Conservation (phyloP, 129 eudicot species). For the Lactuca sativa region DNA sequence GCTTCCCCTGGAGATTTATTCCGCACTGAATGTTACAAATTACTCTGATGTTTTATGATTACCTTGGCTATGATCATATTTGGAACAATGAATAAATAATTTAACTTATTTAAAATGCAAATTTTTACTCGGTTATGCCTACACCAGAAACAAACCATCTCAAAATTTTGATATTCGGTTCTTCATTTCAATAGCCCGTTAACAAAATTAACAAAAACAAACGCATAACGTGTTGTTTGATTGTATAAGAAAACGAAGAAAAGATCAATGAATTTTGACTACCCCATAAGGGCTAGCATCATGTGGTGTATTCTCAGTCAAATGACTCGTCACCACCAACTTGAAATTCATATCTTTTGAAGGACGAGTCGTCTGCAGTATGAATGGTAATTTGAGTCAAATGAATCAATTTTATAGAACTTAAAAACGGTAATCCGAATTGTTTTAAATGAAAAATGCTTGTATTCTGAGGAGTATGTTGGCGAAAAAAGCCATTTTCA, state of each 20-base stretch:
- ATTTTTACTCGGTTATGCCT: no score
- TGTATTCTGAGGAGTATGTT: conserved; percentile 55
- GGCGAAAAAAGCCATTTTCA: conserved; percentile 86
- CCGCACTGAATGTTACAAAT: no score
- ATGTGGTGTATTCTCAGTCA: conserved; percentile 69
- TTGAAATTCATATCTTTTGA: conserved; percentile 81
- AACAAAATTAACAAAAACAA: no score
- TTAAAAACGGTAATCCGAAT: not conserved
- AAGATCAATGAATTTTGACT: conserved; percentile 31
- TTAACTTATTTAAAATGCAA: no score
- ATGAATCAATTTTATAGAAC: not conserved
- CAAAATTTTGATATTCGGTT: no score
- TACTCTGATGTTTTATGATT: no score
- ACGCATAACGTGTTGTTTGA: no score
- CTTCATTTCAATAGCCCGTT: no score
- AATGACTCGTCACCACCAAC: conserved; percentile 91
- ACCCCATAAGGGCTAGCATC: conserved; percentile 99
- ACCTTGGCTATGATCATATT: no score
- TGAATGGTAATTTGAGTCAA: not conserved
- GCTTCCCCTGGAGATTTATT: no score
- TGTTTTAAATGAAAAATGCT: conserved; percentile 1
- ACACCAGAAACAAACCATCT: no score
- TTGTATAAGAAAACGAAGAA: not conserved
- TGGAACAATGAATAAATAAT: no score
- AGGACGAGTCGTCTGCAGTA: conserved; percentile 52